These are phyloP conservation scores for Pseudopyricularia javanii DNA, from an alignment of 2,329 filamentous ascomycete genomes.

Conservation along the genomic window DNA sequence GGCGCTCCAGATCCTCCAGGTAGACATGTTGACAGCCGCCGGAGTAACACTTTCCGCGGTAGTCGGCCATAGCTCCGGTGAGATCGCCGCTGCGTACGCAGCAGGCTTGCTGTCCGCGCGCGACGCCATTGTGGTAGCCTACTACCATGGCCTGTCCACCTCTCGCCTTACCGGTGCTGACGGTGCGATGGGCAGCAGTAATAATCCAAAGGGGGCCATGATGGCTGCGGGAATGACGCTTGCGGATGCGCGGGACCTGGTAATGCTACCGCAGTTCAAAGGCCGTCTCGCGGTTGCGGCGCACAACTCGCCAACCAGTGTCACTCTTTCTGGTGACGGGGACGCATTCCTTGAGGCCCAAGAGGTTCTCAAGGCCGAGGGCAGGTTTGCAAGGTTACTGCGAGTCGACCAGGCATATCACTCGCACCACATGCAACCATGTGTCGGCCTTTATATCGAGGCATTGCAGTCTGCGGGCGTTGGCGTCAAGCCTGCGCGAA, in stretches of 20 bases:
- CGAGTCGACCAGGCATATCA: slow-evolving; percentile 14
- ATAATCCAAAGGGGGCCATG: no score
- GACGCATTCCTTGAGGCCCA: slow-evolving; percentile 5
- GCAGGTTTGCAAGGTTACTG: slow-evolving; percentile 8
- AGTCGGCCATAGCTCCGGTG: slow-evolving; percentile 21
- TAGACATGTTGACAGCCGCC: slow-evolving; percentile 14
- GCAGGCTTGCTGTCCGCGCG: slow-evolving; percentile 9
- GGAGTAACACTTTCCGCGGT: slow-evolving; percentile 13
- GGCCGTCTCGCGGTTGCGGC: background rate
- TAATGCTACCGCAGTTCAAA: background rate
- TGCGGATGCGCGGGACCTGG: background rate
- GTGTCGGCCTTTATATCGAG: background rate
- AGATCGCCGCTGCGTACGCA: slow-evolving; percentile 20
- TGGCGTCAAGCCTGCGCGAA: no score
- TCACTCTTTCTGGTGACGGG: slow-evolving; percentile 28
- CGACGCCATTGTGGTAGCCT: slow-evolving; percentile 10
- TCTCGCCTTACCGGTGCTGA: background rate
- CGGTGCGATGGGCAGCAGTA: slow-evolving; percentile 9
- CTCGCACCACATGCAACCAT: slow-evolving; percentile 11
- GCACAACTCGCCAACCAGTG: slow-evolving; percentile 12
- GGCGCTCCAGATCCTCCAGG: slow-evolving; percentile 16
- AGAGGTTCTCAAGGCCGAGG: slow-evolving; percentile 6
- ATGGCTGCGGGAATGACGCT: slow-evolving; percentile 26
- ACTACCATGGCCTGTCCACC: slow-evolving; percentile 9
- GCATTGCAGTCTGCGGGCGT: background rate